phyloP scores from a whole-genome alignment of 176 grass and related monocot genomes.

The Aegilops umbellulata region DNA sequence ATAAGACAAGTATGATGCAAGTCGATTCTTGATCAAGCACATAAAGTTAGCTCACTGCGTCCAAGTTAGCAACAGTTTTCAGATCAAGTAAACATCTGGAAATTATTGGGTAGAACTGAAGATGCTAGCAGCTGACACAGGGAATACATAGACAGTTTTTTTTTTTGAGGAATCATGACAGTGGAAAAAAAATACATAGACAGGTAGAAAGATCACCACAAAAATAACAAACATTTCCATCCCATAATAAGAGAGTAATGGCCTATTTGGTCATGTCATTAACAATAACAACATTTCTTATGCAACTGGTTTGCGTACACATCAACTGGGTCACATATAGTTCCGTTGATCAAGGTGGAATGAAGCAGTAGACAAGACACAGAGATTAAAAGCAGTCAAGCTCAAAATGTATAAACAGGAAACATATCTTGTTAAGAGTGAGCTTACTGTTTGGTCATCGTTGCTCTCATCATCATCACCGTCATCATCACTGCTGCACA shows the following conservation, averaged over 20 bases:
- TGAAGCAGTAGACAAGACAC: not conserved
- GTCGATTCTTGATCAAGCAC: not conserved
- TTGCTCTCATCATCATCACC: slow-evolving; percentile 34
- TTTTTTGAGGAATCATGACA: no score
- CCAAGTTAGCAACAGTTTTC: not conserved
- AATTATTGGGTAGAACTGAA: not conserved
- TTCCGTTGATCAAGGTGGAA: not conserved
- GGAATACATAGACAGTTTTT: not conserved
- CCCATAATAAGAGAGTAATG: not conserved
- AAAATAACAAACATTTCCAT: not conserved
- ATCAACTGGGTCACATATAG: not conserved
- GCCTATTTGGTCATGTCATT: not conserved
- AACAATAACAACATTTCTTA: not conserved
- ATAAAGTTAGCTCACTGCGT: not conserved
- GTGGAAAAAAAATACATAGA: not conserved
- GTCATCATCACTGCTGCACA: slow-evolving; percentile 82
- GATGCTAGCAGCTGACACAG: not conserved
- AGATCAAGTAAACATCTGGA: not conserved
- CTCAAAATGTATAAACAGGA: not conserved
- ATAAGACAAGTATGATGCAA: not conserved
- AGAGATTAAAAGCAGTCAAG: not conserved
- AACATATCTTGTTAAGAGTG: not conserved
- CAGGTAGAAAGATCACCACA: not conserved
- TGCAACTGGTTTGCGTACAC: not conserved
- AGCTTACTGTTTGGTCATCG: slow-evolving; percentile 65